A percentile compares a stretch with the other conserved stretches of the same genome.
Conservation (phyloP, 78 protist species). For the Planoprotostelium fungivorum region DNA sequence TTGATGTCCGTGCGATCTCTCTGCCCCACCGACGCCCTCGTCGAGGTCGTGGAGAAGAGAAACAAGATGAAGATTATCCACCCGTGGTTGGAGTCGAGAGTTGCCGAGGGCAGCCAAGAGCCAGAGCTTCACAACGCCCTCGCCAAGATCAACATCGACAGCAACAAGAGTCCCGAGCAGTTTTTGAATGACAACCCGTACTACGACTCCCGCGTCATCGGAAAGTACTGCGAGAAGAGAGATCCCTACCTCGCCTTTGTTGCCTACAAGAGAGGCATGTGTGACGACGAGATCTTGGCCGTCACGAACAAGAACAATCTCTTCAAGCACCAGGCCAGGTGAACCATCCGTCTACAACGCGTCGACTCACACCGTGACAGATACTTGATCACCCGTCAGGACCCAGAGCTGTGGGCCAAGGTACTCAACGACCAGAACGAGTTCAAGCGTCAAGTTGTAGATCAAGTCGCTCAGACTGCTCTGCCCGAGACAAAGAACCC, state of each 20-base stretch:
- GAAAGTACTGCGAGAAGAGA: constrained; percentile 96
- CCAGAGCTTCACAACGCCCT: constrained; percentile 97
- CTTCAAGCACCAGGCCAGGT: constrained; percentile 95
- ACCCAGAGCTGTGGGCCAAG: constrained; percentile 94
- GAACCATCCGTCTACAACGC: neutral
- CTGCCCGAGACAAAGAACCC: constrained; percentile 90
- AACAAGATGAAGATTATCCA: constrained; percentile 92
- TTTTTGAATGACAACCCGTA: constrained; percentile 89
- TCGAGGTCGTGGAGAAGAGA: constrained; percentile 94
- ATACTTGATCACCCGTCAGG: constrained; percentile 93
- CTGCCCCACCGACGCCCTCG: constrained; percentile 90
- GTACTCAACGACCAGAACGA: constrained; percentile 89
- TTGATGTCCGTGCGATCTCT: constrained; percentile 71
- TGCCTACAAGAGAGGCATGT: constrained; percentile 85
- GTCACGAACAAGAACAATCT: constrained; percentile 92
- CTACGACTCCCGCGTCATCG: constrained; percentile 88
- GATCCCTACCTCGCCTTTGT: constrained; percentile 96
- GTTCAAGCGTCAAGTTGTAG: constrained; percentile 73
- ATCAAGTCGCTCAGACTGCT: constrained; percentile 96
- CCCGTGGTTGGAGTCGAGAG: constrained; percentile 96
- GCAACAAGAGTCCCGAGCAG: constrained; percentile 84
- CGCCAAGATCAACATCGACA: constrained; percentile 97
- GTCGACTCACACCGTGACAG: neutral
- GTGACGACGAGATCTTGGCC: constrained; percentile 94
- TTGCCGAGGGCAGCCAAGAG: constrained; percentile 80